A percentile compares a stretch with the other conserved stretches of the same genome.
Evolutionary conservation across 306 rosid species (phyloP).

Genomic region (Cyclanthera cordifolia): DNA sequence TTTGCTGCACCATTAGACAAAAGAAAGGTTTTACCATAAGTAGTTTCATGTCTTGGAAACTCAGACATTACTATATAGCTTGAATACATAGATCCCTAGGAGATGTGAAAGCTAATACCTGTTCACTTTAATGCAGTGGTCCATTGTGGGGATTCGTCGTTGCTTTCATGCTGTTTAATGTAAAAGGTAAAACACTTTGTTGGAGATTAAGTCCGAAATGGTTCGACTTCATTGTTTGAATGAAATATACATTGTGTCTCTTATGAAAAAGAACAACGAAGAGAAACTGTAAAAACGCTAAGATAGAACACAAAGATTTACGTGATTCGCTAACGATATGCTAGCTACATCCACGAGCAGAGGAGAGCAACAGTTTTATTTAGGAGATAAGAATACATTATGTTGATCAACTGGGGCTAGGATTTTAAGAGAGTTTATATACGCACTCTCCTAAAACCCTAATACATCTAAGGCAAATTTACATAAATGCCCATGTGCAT

Average conservation of each 20-base stretch:
- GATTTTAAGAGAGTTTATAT: too few species aligned
- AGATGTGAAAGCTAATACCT: not conserved
- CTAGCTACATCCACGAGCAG: too few species aligned
- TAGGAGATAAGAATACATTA: too few species aligned
- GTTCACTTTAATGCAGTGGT: constrained; percentile 43
- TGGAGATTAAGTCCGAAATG: not conserved
- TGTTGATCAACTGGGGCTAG: too few species aligned
- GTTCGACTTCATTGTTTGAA: not conserved
- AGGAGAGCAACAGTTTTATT: too few species aligned
- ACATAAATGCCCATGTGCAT: too few species aligned
- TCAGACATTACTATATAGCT: not conserved
- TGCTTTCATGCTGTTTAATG: constrained; percentile 80
- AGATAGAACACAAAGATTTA: too few species aligned
- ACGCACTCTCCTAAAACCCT: too few species aligned
- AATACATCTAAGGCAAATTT: too few species aligned
- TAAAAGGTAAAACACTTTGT: constrained; percentile 49
- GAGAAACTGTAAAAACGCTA: too few species aligned
- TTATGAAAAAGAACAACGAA: too few species aligned
- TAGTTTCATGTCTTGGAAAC: not conserved
- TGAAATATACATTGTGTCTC: not conserved
- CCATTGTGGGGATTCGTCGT: constrained; percentile 96
- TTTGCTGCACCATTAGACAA: not conserved
- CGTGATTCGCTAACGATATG: too few species aligned
- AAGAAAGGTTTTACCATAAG: not conserved
- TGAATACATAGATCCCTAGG: not conserved